Evolutionary conservation across 2,329 filamentous ascomycete genomes (phyloP).

Genomic region (Trichoderma atroviride): DNA sequence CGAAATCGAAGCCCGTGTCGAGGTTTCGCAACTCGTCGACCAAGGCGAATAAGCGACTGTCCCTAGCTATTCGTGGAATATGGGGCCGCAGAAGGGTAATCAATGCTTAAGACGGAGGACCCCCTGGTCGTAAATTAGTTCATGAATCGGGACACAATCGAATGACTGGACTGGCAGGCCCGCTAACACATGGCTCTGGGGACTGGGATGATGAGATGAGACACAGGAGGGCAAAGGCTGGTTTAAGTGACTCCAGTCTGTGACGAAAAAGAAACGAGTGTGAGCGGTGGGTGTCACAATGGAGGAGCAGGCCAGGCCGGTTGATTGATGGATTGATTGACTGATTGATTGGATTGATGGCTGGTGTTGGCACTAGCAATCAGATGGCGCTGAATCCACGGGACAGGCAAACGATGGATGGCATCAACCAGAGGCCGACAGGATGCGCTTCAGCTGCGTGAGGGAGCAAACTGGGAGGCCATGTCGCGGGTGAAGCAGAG

Average conservation of each 20-base stretch:
- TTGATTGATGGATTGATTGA: neutral
- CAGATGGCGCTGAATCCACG: neutral
- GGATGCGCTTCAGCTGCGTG: neutral
- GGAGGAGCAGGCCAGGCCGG: neutral
- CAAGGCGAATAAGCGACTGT: constrained; percentile 5
- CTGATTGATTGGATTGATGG: neutral
- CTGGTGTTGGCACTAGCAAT: constrained; percentile 4
- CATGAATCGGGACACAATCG: constrained; percentile 20
- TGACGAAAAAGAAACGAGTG: constrained; percentile 9
- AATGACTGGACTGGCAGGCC: constrained; percentile 22
- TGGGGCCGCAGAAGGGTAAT: constrained; percentile 20
- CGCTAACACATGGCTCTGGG: constrained; percentile 25
- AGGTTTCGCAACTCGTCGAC: constrained; percentile 16
- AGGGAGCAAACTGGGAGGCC: neutral
- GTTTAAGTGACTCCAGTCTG: constrained; percentile 9
- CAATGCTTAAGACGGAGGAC: constrained; percentile 9
- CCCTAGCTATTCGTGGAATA: constrained; percentile 22
- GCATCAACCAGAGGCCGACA: neutral
- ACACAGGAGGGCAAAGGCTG: constrained; percentile 12
- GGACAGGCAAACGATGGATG: neutral
- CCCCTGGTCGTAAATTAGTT: constrained; percentile 26
- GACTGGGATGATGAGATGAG: constrained; percentile 18
- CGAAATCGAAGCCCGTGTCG: neutral
- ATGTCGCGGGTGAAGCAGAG: constrained; percentile 5
- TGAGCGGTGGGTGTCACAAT: constrained; percentile 1